Base-by-base conservation (phyloP, 2,329 filamentous ascomycete genomes). In the Calonectria pauciramosa region DNA sequence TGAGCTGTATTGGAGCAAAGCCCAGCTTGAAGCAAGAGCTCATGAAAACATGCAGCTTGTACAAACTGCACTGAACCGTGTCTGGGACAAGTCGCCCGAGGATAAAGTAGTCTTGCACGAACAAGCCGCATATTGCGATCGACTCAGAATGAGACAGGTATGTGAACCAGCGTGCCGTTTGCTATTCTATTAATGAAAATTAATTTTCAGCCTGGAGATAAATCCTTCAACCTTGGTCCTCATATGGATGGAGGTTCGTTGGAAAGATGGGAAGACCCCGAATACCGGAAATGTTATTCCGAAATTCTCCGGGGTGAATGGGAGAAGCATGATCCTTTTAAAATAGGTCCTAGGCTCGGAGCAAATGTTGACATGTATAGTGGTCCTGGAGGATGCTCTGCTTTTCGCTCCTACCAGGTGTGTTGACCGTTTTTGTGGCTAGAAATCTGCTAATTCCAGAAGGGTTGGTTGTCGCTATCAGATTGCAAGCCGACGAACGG, bases 361-460 rank as follows among this genome's bases (percentile, higher is more conserved):
- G 60, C 60, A 13, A 65, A 32, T 3, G 38, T 65, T 11, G 60
- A 65, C 60, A 65, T 65, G 38, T 65, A 65, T n/a, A 65, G 47
- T 23, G 60, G 60, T 1, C 60, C 60, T 4, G 60, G 60, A 13
- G 60, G 60, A n/a, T 65, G 60, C 11, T 65, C 60, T 14, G 60
- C 60, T 1, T 65, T 65, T 47, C 60, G 60, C 9, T 65, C 60
- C 7, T 65, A 65, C 18, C 60, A 65, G 60, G 60, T 65, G 30
- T 11, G 60, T 14, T 14, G 1, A 10, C 26, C 5, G 16, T 38
- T 13, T 6, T 11, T 10, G 10, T 23, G 23, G 18, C 9, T 16
- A 3, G 5, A 23, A 1, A 11, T 13, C 16, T 26, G 23, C 36
- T 64, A 23, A 64, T 13, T 10, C 7, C 30, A 44, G 1, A 65